A percentile compares a stretch with the other conserved stretches of the same genome.
Evolutionary conservation across 305 asterid genomes (phyloP).

Genomic region (Ilex paraguariensis): DNA sequence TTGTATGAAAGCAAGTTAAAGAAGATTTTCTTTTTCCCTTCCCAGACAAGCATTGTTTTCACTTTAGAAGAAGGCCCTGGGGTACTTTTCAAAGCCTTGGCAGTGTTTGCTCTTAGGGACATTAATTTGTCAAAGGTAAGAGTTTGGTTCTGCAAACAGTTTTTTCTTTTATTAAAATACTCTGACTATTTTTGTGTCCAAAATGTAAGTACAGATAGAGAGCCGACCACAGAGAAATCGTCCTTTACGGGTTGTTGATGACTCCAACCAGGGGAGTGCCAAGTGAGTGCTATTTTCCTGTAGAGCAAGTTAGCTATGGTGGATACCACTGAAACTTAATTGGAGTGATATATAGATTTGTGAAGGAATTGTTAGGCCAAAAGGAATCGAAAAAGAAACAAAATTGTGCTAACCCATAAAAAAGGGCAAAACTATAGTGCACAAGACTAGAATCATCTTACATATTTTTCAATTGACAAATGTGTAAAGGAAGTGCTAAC

Average conservation of each 20-base stretch:
- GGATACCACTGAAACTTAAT: too few species aligned
- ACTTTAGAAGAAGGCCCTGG: conserved; percentile 32
- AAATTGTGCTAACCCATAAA: too few species aligned
- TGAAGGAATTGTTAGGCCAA: too few species aligned
- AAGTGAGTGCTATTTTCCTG: conserved; percentile 16
- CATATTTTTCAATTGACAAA: too few species aligned
- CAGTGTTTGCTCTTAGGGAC: conserved; percentile 30
- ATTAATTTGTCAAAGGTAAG: conserved; percentile 26
- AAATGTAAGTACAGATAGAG: conserved; percentile 19
- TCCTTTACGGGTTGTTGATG: conserved; percentile 28
- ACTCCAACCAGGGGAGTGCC: conserved; percentile 26
- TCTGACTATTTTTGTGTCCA: neutral
- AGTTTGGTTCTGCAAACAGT: neutral
- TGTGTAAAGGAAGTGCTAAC: too few species aligned
- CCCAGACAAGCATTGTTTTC: conserved; percentile 34
- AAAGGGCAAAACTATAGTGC: too few species aligned
- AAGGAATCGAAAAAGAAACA: too few species aligned
- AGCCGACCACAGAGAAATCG: conserved; percentile 31
- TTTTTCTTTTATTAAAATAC: neutral
- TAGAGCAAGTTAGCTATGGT: too few species aligned
- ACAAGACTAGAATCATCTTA: too few species aligned
- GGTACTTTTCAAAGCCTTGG: conserved; percentile 29
- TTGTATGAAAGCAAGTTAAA: neutral
- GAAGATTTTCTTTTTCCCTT: neutral
- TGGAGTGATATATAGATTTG: too few species aligned